A percentile compares a stretch with the other conserved stretches of the same genome.
These are phyloP conservation scores for Pythium myriotylum DNA, from an alignment of 352 stramenopile genomes.

Conservation along the genomic window DNA sequence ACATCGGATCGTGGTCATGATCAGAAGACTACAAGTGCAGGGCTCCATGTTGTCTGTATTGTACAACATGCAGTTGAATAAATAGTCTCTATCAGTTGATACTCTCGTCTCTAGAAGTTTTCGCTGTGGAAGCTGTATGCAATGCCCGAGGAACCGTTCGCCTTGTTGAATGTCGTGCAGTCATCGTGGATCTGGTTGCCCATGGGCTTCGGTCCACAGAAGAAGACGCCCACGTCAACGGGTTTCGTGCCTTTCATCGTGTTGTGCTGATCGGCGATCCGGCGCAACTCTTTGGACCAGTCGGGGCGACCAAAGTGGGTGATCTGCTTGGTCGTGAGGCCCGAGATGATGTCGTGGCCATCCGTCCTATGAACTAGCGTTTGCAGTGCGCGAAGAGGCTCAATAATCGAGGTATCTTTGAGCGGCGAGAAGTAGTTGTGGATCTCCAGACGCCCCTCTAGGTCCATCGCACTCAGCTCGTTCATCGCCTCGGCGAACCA, in stretches of 20 bases:
- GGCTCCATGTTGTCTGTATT: too few species aligned
- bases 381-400: conserved; percentile 67
- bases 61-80: too few species aligned
- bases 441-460: conserved; percentile 74
- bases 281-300: conserved; percentile 68
- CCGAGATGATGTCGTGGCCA: conserved; percentile 72
- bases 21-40: too few species aligned
- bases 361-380: conserved; percentile 70
- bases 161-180: conserved; percentile 62
- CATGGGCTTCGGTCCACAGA: conserved; percentile 69
- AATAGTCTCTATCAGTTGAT: too few species aligned
- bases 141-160: conserved; percentile 38
- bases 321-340: conserved; percentile 69
- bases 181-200: conserved; percentile 61
- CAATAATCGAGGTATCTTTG: conserved; percentile 58
- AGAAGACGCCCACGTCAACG: conserved; percentile 80
- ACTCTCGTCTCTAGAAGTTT: too few species aligned
- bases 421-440: conserved; percentile 86
- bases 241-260: background rate
- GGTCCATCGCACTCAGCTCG: conserved; percentile 70
- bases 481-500: conserved; percentile 89
- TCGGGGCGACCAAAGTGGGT: conserved; percentile 78
- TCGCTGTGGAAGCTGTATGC: conserved; percentile 76
- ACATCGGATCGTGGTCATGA: too few species aligned
- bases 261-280: conserved; percentile 34